These are phyloP conservation scores for Coniella lustricola DNA, from an alignment of 2,329 filamentous ascomycete genomes.

Conservation along the genomic window DNA sequence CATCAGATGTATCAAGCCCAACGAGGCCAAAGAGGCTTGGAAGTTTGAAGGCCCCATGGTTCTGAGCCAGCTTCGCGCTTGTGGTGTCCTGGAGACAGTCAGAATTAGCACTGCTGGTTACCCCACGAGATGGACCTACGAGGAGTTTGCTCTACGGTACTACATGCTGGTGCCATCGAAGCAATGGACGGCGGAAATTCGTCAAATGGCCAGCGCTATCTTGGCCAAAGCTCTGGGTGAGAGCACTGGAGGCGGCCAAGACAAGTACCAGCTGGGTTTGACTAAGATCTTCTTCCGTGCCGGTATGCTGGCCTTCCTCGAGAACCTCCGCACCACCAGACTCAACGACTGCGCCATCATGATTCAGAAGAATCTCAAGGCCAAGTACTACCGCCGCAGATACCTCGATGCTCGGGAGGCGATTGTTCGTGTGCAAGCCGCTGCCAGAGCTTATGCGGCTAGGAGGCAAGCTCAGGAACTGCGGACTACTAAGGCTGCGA, in stretches of 20 bases:
- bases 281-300: conserved; percentile 99
- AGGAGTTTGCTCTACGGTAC: conserved; percentile 94
- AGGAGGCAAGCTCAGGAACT: conserved; percentile 72
- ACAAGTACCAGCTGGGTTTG: conserved; percentile 95
- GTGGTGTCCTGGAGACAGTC: conserved; percentile 97
- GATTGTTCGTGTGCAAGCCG: conserved; percentile 73
- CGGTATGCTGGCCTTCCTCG: conserved; percentile 95
- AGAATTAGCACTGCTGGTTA: conserved; percentile 97
- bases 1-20: conserved; percentile 98
- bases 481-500: conserved; percentile 78
- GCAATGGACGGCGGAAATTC: conserved; percentile 89
- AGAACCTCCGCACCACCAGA: conserved; percentile 83
- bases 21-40: conserved; percentile 94
- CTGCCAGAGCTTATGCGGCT: conserved; percentile 69
- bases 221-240: conserved; percentile 80
- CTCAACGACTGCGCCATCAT: conserved; percentile 92
- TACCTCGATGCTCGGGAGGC: conserved; percentile 82
- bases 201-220: conserved; percentile 89
- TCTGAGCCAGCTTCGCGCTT: conserved; percentile 90
- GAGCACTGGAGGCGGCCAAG: conserved; percentile 63
- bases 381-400: conserved; percentile 88
- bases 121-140: conserved; percentile 96
- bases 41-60: conserved; percentile 99
- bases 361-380: conserved; percentile 96
- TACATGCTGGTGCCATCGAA: conserved; percentile 93